Percentiles rank a stretch among this genome's conserved stretches.
These are phyloP conservation scores for Alternaria solani DNA, from an alignment of 2,329 filamentous ascomycete genomes.

Conservation along the genomic window DNA sequence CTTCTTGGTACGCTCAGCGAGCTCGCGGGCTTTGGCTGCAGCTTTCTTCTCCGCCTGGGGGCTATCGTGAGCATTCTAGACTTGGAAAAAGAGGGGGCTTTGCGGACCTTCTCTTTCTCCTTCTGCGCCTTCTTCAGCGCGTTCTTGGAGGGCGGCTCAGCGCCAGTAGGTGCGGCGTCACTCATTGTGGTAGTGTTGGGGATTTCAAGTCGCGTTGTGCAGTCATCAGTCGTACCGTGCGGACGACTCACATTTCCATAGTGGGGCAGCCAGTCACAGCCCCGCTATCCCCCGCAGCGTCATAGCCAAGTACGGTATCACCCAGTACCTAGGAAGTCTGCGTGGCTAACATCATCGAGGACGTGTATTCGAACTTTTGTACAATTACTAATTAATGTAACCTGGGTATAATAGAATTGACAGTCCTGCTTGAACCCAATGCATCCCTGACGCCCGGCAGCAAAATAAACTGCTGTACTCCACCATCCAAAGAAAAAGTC, in stretches of 20 bases:
- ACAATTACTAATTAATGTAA: constrained; percentile 10
- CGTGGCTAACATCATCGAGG: background rate
- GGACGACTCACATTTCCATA: constrained; percentile 13
- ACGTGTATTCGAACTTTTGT: background rate
- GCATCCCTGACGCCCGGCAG: constrained; percentile 6
- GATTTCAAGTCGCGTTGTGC: constrained; percentile 7
- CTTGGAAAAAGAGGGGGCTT: background rate
- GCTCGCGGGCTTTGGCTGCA: constrained; percentile 60
- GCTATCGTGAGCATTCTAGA: constrained; percentile 17
- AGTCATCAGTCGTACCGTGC: constrained; percentile 1
- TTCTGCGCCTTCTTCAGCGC: constrained; percentile 54
- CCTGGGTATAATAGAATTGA: constrained; percentile 17
- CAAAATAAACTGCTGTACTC: constrained; percentile 7
- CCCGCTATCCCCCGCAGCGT: constrained; percentile 26
- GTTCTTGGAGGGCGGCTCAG: constrained; percentile 50
- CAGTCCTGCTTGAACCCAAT: constrained; percentile 4
- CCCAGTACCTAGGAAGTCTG: background rate
- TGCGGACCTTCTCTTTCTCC: constrained; percentile 51
- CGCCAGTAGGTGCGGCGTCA: constrained; percentile 38
- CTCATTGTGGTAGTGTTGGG: constrained; percentile 35
- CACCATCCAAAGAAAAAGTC: background rate
- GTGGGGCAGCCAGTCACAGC: constrained; percentile 32
- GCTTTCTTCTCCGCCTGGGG: constrained; percentile 52
- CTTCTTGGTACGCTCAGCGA: constrained; percentile 56
- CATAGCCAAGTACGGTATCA: constrained; percentile 16